Conservation (phyloP, 305 asterid genomes). For the Salvia sclarea region DNA sequence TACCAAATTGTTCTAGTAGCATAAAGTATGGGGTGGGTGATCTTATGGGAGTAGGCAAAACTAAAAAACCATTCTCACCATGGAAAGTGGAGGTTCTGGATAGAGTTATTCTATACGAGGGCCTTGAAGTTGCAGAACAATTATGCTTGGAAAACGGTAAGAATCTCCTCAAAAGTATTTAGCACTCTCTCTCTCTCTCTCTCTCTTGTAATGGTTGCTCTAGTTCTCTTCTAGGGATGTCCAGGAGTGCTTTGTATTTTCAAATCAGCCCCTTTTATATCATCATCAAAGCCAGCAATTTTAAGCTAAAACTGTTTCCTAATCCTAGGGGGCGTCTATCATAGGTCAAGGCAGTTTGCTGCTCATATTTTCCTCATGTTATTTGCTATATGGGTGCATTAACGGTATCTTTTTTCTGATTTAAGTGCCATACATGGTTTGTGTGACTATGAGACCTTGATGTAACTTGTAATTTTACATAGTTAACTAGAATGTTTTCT, state of each 20-base stretch:
- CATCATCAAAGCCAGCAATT: neutral
- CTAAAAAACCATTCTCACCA: constrained; percentile 55
- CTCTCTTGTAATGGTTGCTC: constrained; percentile 18
- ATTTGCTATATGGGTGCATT: neutral
- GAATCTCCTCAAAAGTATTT: constrained; percentile 29
- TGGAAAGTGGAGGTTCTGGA: constrained; percentile 96
- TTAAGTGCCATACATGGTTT: constrained; percentile 22
- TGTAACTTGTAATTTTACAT: constrained; percentile 8
- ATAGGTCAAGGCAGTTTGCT: constrained; percentile 8
- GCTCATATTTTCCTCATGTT: constrained; percentile 13
- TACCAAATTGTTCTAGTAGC: constrained; percentile 41
- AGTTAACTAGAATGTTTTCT: constrained; percentile 23
- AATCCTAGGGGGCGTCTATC: too few relatives aligned
- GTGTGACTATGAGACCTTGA: constrained; percentile 12
- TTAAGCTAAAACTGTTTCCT: constrained; percentile 11
- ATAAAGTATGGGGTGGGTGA: constrained; percentile 39
- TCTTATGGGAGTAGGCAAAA: constrained; percentile 45
- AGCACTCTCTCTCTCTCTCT: constrained; percentile 25
- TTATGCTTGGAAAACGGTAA: constrained; percentile 87
- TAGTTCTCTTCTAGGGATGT: constrained; percentile 17
- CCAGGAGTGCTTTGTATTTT: constrained; percentile 8
- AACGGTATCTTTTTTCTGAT: too few relatives aligned
- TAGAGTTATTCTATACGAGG: constrained; percentile 73
- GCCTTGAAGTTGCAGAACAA: constrained; percentile 82
- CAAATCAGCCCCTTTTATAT: constrained; percentile 25